These are phyloP conservation scores for Bisporella sp. DNA, from an alignment of 2,329 filamentous ascomycete genomes.

Conservation along the genomic window DNA sequence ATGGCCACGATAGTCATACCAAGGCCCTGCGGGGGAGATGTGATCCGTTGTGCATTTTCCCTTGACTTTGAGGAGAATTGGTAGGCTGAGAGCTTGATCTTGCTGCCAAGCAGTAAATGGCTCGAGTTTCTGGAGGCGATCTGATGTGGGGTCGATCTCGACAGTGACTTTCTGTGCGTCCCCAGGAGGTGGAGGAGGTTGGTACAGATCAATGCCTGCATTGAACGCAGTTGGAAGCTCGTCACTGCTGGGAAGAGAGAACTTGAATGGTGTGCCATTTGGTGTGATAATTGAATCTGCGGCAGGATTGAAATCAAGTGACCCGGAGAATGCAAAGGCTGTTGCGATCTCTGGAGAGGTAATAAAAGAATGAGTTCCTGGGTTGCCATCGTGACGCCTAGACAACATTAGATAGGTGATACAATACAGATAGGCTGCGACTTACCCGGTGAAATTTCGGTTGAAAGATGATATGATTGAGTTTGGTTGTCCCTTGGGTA, in stretches of 20 bases:
- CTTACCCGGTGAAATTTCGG: constrained; percentile 29
- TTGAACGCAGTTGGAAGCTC: constrained; percentile 23
- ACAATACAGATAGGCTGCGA: neutral
- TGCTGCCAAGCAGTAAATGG: constrained; percentile 24
- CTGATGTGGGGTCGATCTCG: constrained; percentile 21
- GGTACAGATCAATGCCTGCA: constrained; percentile 18
- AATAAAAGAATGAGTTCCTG: constrained; percentile 41
- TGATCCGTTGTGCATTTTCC: constrained; percentile 35
- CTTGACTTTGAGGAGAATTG: constrained; percentile 28
- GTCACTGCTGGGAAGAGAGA: constrained; percentile 21
- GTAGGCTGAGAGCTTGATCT: constrained; percentile 5
- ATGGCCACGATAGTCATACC: constrained; percentile 33
- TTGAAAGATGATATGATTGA: constrained; percentile 31
- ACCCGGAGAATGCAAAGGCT: constrained; percentile 33
- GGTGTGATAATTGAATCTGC: constrained; percentile 19
- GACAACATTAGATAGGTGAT: neutral
- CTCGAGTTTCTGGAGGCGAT: constrained; percentile 25
- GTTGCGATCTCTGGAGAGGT: constrained; percentile 40
- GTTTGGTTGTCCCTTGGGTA: constrained; percentile 22
- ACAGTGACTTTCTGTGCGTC: constrained; percentile 17
- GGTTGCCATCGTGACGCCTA: constrained; percentile 29
- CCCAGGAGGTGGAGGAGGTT: constrained; percentile 22
- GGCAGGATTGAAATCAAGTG: constrained; percentile 28
- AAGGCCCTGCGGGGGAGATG: constrained; percentile 32
- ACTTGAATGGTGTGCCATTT: constrained; percentile 16